Evolutionary conservation across 495 filamentous ascomycete genomes (phyloP), one percentile per base, ranked within the genome.

Genomic region (Penicillium coprophilum): DNA sequence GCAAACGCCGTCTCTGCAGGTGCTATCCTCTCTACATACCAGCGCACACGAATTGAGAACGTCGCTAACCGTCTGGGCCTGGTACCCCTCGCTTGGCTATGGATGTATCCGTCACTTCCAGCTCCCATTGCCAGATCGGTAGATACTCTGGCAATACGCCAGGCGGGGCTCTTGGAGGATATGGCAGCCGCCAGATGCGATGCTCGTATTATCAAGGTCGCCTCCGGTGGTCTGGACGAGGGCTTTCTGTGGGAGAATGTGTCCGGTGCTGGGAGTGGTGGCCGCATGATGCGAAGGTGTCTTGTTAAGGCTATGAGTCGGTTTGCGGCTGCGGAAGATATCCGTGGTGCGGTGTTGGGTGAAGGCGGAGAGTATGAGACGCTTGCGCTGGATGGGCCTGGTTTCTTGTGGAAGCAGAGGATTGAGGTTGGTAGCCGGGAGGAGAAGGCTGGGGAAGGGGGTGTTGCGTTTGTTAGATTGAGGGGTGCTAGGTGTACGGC

Each of bases 291-390:
- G 8, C 75, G 86, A 58, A 71, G 66, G 44, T 76, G 77, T 48
- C 62, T 96, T 28, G 75, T 76, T 34, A 82, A 76, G 57, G 80
- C 80, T 4, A 86, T 94, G 80, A 73, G 72, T 50, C 79, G 86
- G 52, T 97, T 93, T 80, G 78, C 67, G 11, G 76, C 56, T 28
- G 82, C 82, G 8, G 75, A 76, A 28, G 77, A 82, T 63, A 48
- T 77, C 8, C 41, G 63, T 17, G 90, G 89, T 0, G 87, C 89
- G 11, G 81, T 93, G 19, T 69, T 97, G 20, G 94, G 95, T 0
- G 94, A 97, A 65, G 94, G 94, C 3, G 94, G 95, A 4, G 94
- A 98, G 77, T 98, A 93, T 75, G 94, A 98, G 79, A 97, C 91
- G 20, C 72, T 98, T 21, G 90, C 92, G 34, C 61, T 97, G 28